phyloP scores from a whole-genome alignment of 1,284 basidiomycete species.

The Tranzscheliella williamsii region DNA sequence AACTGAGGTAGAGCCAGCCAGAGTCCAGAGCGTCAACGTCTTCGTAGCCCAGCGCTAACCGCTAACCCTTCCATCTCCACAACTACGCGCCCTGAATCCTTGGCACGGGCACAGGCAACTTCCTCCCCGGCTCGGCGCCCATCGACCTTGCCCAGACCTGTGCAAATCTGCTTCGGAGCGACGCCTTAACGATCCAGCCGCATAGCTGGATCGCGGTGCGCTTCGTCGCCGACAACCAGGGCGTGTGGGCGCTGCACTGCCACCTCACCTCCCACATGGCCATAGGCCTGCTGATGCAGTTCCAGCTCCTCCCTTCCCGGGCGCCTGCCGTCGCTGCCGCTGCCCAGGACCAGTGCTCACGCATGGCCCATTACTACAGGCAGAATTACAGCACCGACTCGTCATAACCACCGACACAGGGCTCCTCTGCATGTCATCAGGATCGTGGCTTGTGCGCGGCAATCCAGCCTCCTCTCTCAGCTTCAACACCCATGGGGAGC shows the following conservation, averaged over 20 bases:
- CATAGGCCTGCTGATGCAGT: slow-evolving; percentile 42
- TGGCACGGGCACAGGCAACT: slow-evolving; percentile 55
- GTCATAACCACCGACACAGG: too few species aligned
- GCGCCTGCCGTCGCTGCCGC: too few species aligned
- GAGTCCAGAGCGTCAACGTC: slow-evolving; percentile 62
- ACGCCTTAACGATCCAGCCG: slow-evolving; percentile 41
- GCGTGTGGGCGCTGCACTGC: slow-evolving; percentile 51
- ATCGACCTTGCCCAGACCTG: slow-evolving; percentile 3
- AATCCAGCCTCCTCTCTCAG: too few species aligned
- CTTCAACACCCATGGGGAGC: too few species aligned
- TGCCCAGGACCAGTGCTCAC: too few species aligned
- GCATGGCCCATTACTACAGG: too few species aligned
- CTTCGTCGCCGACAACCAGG: slow-evolving; percentile 46
- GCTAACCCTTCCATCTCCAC: slow-evolving; percentile 64
- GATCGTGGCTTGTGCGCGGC: too few species aligned
- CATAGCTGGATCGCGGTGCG: slow-evolving; percentile 44
- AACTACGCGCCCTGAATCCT: slow-evolving; percentile 52
- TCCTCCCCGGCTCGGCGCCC: slow-evolving; percentile 17
- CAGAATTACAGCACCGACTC: too few species aligned
- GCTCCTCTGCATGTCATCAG: too few species aligned
- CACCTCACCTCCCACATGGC: slow-evolving; percentile 43
- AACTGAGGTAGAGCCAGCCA: slow-evolving; percentile 62
- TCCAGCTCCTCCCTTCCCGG: slow-evolving; percentile 27
- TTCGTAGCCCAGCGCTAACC: slow-evolving; percentile 66
- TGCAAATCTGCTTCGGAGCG: slow-evolving; percentile 40